Base-by-base conservation (phyloP, 129 eudicot genomes). In the Artemisia argyi region DNA sequence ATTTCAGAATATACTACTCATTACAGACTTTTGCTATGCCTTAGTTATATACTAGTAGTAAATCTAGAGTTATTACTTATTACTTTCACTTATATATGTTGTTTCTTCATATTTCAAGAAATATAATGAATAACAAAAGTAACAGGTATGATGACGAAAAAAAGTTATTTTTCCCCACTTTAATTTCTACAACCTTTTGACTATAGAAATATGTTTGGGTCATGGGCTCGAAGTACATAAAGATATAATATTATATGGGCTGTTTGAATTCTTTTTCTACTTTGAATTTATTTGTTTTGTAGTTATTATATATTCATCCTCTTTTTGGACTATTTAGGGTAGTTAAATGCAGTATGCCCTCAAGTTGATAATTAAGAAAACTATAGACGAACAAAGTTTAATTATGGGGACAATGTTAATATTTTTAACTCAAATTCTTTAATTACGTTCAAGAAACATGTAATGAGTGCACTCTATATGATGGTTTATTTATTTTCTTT, bases 211-310 rank as follows among this genome's bases (percentile, higher is more conserved):
- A 46, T 55, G 47, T 71, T 63, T 11, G 81, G 82, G 77, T 78
- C 80, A 78, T 78, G 83, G 80, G 83, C 83, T 82, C 80, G 86
- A 82, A 82, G 83, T 61, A 74, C 83, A 73, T 48, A 77, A 76
- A 63, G 73, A 75, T 80, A 61, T 69, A 80, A 61, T 72, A 66
- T 54, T 57, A 51, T 68, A 68, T 58, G 77, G 61, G 69, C 61
- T 71, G 32, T 77, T 69, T 74, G 65, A 54, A 47, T 63, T 55
- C 39, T n/a, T 75, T 66, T 77, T 56, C 16, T 30, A 65, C 80
- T 71, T 56, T 65, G 64, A 66, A 7, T 22, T 11, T 26, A 47
- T 74, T 76, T 17, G 52, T 44, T 77, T 35, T 61, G 6, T 62
- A 61, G 70, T 61, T 73, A 73, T 10, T 10, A 39, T 35, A 35